Evolutionary conservation across 1,139 yeast species (phyloP), one percentile per base, ranked within the genome.

Genomic region (Geotrichum bryndzae): DNA sequence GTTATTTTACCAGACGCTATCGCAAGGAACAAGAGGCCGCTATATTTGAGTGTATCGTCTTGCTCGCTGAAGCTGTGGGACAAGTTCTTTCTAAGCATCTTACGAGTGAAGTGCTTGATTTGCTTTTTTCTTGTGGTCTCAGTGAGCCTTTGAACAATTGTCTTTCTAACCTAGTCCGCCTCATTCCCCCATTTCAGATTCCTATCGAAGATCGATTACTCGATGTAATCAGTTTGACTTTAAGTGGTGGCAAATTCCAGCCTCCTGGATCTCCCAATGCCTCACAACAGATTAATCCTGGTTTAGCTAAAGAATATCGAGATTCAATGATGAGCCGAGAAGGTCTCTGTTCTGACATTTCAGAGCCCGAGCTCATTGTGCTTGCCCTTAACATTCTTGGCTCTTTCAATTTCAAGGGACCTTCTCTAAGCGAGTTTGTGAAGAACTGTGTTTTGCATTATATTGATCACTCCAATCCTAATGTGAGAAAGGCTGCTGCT

Each of bases 81-180:
- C 96, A 97, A n/a, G 96, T 97, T 0, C 79, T 94, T 60, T 88
- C 97, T 0, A 92, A 92, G 71, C 94, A 90, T 71, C 78, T 94
- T 65, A 94, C 91, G 66, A 81, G 87, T 66, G 96, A 90, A 69
- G 82, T 92, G 29, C 77, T 94, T 63, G 95, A 88, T 67, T 80
- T 88, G 78, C 82, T 92, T 76, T 82, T 94, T 69, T 83, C 88
- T 61, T 90, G 97, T 66, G 90, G 96, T 0, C 80, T 94, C 58
- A 88, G 94, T 25, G 87, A 83, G 64, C 86, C 88, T 66, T 84
- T 92, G 84, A 86, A 90, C 70, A 84, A 85, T 63, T 90, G 95
- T 13, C 73, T 92, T 48, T 82, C 83, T 63, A 84, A 85, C 1
- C 79, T 94, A 53, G 86, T 86, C 33, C 82, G 80, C 7, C 82